Conservation (phyloP, 306 rosid species). For the Nissolia schottii region DNA sequence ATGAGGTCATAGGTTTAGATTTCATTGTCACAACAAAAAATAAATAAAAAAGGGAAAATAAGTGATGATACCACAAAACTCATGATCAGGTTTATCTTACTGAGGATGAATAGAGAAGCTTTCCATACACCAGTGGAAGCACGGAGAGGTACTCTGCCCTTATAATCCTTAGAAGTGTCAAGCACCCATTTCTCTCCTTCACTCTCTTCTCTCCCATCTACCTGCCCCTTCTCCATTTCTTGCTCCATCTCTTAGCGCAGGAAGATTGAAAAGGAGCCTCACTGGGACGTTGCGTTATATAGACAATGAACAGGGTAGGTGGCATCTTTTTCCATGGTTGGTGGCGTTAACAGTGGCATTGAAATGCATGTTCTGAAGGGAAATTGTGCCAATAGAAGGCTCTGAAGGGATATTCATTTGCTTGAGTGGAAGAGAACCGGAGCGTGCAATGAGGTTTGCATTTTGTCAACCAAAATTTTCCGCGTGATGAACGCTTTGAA, state of each 20-base stretch:
- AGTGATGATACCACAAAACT: neutral
- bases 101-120: slow-evolving; percentile 50
- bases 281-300: slow-evolving; percentile 5
- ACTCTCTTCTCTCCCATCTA: slow-evolving; percentile 10
- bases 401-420: neutral
- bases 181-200: slow-evolving; percentile 44
- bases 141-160: slow-evolving; percentile 50
- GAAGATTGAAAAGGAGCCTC: neutral
- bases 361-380: neutral
- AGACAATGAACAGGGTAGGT: neutral
- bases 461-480: neutral
- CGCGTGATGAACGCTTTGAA: no score
- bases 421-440: neutral
- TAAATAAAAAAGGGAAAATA: no score
- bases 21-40: no score
- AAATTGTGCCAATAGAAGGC: neutral
- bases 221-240: slow-evolving; percentile 20
- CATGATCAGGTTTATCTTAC: slow-evolving; percentile 23
- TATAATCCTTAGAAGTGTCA: slow-evolving; percentile 45
- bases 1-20: neutral
- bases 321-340: neutral
- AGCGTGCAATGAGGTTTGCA: neutral
- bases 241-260: slow-evolving; percentile 14
- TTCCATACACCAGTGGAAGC: slow-evolving; percentile 60
- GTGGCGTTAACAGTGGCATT: neutral